These are phyloP conservation scores for Saccharomycopsis babjevae DNA, from an alignment of 805 yeast genomes.

Conservation along the genomic window DNA sequence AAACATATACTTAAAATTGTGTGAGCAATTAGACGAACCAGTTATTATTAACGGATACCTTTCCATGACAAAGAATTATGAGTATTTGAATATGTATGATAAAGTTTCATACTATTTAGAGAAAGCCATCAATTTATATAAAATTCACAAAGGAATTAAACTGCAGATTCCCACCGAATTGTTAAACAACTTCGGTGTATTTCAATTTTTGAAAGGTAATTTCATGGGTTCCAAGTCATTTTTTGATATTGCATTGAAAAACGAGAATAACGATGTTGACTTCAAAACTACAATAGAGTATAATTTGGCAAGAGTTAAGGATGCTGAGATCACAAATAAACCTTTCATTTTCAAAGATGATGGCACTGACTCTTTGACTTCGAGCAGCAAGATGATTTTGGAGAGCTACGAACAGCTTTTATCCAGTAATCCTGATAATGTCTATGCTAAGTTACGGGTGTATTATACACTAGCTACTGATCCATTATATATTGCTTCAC, in stretches of 20 bases:
- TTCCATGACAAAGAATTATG: conserved; percentile 60
- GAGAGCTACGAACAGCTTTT: conserved; percentile 29
- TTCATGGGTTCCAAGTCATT: conserved; percentile 44
- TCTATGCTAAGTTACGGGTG: conserved; percentile 65
- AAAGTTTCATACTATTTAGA: conserved; percentile 56
- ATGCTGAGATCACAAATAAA: conserved; percentile 25
- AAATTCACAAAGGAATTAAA: conserved; percentile 25
- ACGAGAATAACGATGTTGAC: conserved; percentile 22
- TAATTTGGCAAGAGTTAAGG: conserved; percentile 71
- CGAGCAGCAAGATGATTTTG: conserved; percentile 14
- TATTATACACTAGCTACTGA: conserved; percentile 36
- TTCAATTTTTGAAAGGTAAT: conserved; percentile 58
- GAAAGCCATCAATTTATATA: conserved; percentile 46
- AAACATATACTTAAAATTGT: conserved; percentile 59
- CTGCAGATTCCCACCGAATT: conserved; percentile 43
- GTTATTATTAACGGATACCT: conserved; percentile 55
- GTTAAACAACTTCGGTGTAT: conserved; percentile 76
- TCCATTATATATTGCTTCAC: conserved; percentile 37
- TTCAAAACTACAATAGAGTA: conserved; percentile 41
- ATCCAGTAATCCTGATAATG: conserved; percentile 52
- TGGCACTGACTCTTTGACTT: conserved; percentile 29
- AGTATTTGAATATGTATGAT: conserved; percentile 47
- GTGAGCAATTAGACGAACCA: conserved; percentile 47
- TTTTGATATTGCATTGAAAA: conserved; percentile 40
- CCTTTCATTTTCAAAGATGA: conserved; percentile 2